Evolutionary conservation across 2,329 filamentous ascomycete species (phyloP), one percentile per base, ranked within the genome.

Genomic region (Cladosporium velox): DNA sequence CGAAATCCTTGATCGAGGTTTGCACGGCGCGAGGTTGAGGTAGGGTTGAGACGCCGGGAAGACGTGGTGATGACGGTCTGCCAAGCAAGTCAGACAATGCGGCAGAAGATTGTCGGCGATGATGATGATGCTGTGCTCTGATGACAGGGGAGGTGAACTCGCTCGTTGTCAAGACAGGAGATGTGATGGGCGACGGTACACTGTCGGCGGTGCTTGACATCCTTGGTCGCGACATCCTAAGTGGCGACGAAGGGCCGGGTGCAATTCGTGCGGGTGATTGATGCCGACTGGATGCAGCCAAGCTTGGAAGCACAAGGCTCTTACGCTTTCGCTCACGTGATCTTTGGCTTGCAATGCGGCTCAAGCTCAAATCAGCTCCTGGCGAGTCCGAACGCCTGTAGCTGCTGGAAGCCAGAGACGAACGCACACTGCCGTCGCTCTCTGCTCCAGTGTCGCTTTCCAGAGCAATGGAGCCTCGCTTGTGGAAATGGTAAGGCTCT

Each of bases 1-100:
- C 95, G 72, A 99, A 99, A 75, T 99, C 95, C 73, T 98, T 98
- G 81, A 99, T 99, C 0, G 96, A 99, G 8, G 94, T 93, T 3
- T 95, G 92, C 1, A 94, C 90, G 34, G 94, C 92, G 66, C 93
- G 90, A 59, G 93, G 91, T 77, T 96, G 93, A 1, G 91, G 91
- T 34, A 93, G 91, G 47, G 88, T 87, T 66, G 87, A 89, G 24
- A 90, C 90, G 3, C 92, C 90, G 58, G 86, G 88, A 60, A 98
- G 79, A 28, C 93, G 88, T 6, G 95, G 95, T 5, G 95, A 99
- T 1, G 91, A 85, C 0, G 94, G 92, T 14, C 73, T 68, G 18
- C 89, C 88, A 15, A 83, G 78, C 26, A 83, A 86, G 66, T 87
- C 73, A 2, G 93, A 96, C 34, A 94, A 90, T 32, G 92, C 91